Base-by-base conservation (phyloP, 2,329 filamentous ascomycete genomes). In the Berkeleyomyces basicola region DNA sequence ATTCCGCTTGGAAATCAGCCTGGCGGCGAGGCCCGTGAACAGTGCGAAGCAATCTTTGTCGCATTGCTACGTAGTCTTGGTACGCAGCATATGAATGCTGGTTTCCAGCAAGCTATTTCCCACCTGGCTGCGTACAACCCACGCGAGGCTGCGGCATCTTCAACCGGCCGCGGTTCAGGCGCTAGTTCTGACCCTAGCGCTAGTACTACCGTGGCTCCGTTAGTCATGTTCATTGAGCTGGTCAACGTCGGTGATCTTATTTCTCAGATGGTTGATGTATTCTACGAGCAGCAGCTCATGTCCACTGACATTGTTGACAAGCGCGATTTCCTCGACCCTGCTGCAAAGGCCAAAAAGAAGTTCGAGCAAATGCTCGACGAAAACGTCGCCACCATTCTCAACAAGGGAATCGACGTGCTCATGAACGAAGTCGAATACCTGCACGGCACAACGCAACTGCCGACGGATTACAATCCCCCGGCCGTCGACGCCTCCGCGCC, bases 311-410 rank as follows among this genome's bases (percentile, higher is more conserved):
- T 99, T 61, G 87, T 87, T 1, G 92, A 97, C 71, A 85, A 88
- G 51, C 95, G 95, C 71, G 93, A 99, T 74, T 99, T 99, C 70
- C 78, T 99, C 58, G 90, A 95, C 70, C 87, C 90, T 23, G 89
- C 91, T 0, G 87, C 88, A 40, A 86, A 96, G 68, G 91, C 93
- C 67, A 99, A 99, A 82, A 97, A 96, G 76, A 90, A 89, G 67
- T 99, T 97, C 69, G 93, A 99, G 77, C 91, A 96, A 71, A 96
- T 96, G 87, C 84, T 99, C 1, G 93, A 99, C 70, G 93, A 97
- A 74, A 88, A 89, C 65, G 93, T 99, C 6, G 93, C 93, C 3
- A 90, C 92, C 7, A 95, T 95, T 1, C 77, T 99, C 66, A 96
- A 96, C 74, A 96, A 95, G 75, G 93, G 93, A 67, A 97, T 99